phyloP scores from a whole-genome alignment of 495 filamentous ascomycete species.

The Xylona heveae region DNA sequence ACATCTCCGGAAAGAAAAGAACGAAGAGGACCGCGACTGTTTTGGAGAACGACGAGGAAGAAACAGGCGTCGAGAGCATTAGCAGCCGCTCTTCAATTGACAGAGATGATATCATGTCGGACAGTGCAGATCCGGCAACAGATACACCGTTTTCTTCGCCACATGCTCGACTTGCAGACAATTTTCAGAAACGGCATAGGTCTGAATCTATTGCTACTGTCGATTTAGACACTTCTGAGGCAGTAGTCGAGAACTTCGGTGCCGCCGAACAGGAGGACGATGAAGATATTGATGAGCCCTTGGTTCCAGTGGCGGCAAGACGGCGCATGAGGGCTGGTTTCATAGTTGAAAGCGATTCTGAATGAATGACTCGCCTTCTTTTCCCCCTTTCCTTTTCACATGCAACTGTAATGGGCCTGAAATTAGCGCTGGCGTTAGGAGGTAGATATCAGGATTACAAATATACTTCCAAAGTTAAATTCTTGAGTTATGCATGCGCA shows the following conservation, averaged over 20 bases:
- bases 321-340: constrained; percentile 4
- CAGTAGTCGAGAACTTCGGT: background rate
- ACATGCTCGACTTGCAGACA: background rate
- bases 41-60: background rate
- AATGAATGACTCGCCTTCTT: background rate
- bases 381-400: background rate
- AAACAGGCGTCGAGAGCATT: background rate
- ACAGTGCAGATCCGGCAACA: background rate
- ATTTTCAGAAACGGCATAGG: background rate
- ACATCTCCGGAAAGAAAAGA: background rate
- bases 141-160: constrained; percentile 2
- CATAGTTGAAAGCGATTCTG: constrained; percentile 4
- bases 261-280: background rate
- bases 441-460: no score
- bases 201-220: no score
- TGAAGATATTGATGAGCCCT: constrained; percentile 2
- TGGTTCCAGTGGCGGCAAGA: background rate
- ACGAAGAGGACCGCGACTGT: no score
- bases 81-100: background rate
- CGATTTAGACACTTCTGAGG: background rate
- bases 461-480: no score
- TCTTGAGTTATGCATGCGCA: no score
- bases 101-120: background rate
- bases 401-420: no score
- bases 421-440: no score